These are phyloP conservation scores for Saccharomycopsis malanga DNA, from an alignment of 805 yeast genomes.

Conservation along the genomic window DNA sequence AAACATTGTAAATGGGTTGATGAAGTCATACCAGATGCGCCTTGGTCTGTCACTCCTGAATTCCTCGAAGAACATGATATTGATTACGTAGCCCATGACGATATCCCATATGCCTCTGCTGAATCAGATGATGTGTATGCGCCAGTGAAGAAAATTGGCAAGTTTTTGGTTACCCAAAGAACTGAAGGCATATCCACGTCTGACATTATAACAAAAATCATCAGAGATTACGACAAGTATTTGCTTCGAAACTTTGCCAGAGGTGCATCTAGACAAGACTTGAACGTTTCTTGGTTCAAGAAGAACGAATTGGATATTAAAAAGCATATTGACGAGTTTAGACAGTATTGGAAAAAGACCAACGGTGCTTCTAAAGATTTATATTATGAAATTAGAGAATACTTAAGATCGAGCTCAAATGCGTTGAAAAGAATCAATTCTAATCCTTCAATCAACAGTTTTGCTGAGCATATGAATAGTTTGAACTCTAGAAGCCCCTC, in stretches of 20 bases:
- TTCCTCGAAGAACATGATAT: constrained; percentile 73
- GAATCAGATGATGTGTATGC: constrained; percentile 87
- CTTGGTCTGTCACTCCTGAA: constrained; percentile 88
- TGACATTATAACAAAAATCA: constrained; percentile 91
- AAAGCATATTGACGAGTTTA: constrained; percentile 81
- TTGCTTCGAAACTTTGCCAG: constrained; percentile 95
- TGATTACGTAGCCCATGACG: constrained; percentile 98
- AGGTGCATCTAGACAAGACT: constrained; percentile 93
- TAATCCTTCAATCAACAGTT: constrained; percentile 15
- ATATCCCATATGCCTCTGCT: constrained; percentile 86
- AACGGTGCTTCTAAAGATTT: constrained; percentile 74
- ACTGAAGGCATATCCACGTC: constrained; percentile 95
- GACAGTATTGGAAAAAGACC: constrained; percentile 77
- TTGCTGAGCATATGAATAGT: constrained; percentile 25
- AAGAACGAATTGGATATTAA: constrained; percentile 93
- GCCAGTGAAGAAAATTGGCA: constrained; percentile 86
- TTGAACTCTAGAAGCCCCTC: constrained; percentile 17
- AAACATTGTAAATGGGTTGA: constrained; percentile 96
- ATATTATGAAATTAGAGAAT: constrained; percentile 78
- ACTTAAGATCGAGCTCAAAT: constrained; percentile 42
- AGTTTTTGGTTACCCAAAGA: constrained; percentile 89
- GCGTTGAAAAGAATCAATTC: constrained; percentile 23
- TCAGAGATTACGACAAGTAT: constrained; percentile 93
- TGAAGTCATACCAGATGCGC: constrained; percentile 90
- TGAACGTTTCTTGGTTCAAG: constrained; percentile 95